phyloP scores from a whole-genome alignment of 345 rosid species.

The Camelina sativa region DNA sequence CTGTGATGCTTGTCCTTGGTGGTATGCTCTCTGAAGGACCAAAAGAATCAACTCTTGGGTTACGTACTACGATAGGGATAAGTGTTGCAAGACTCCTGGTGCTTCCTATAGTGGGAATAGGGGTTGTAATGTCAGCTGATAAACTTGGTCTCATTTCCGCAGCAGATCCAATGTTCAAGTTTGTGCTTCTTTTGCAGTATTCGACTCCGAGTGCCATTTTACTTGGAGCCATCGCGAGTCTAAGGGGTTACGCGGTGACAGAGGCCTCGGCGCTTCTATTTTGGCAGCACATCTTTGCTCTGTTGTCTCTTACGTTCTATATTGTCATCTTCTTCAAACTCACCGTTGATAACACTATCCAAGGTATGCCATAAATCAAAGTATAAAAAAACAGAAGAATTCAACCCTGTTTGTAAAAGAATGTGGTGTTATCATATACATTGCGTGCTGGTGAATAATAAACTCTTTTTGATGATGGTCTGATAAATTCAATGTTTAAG shows the following conservation, averaged over 20 bases:
- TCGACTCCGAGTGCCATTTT: constrained; percentile 93
- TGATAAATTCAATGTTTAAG: neutral
- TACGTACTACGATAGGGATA: constrained; percentile 75
- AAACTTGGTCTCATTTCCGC: constrained; percentile 57
- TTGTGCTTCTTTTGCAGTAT: constrained; percentile 85
- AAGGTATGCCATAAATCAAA: constrained; percentile 13
- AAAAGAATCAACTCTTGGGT: constrained; percentile 75
- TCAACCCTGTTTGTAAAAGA: constrained; percentile 5
- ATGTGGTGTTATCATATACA: constrained; percentile 9
- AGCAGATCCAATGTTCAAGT: constrained; percentile 74
- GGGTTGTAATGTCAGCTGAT: constrained; percentile 63
- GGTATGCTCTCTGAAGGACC: constrained; percentile 98
- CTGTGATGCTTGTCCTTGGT: constrained; percentile 95
- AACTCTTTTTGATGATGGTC: neutral
- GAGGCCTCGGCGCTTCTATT: constrained; percentile 92
- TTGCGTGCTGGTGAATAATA: constrained; percentile 32
- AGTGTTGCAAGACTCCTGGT: constrained; percentile 79
- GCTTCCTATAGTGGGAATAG: constrained; percentile 83
- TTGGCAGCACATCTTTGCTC: constrained; percentile 89
- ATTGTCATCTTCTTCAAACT: constrained; percentile 72
- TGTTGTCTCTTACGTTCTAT: constrained; percentile 76
- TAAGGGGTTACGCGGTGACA: constrained; percentile 83
- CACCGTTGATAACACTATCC: constrained; percentile 38
- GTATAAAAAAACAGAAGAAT: neutral
- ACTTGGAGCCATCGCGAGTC: constrained; percentile 88